Evolutionary conservation across 2,329 filamentous ascomycete species (phyloP).

Genomic region (Apiospora sp.): DNA sequence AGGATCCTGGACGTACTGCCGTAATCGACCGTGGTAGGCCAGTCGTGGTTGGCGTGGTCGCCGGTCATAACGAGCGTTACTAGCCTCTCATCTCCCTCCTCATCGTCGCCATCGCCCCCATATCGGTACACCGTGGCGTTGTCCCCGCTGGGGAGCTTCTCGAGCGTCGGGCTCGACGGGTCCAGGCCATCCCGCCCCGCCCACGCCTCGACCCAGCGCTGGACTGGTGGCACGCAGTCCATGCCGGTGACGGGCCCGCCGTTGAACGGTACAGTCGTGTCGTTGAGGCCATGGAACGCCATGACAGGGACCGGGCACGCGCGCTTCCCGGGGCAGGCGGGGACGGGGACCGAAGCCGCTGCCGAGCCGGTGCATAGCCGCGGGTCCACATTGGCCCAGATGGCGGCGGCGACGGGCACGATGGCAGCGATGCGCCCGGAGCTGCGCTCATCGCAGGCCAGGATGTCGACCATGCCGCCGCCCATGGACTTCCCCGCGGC

Average conservation of each 20-base stretch:
- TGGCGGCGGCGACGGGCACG: constrained; percentile 29
- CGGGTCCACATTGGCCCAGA: constrained; percentile 33
- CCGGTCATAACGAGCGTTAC: constrained; percentile 12
- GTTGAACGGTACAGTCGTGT: constrained; percentile 52
- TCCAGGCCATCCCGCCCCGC: constrained; percentile 33
- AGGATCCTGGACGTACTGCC: constrained; percentile 8
- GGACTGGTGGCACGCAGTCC: constrained; percentile 50
- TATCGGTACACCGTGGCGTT: constrained; percentile 21
- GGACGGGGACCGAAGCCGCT: background rate
- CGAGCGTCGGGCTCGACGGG: background rate
- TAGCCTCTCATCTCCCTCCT: background rate
- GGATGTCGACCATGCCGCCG: constrained; percentile 28
- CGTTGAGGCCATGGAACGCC: constrained; percentile 55
- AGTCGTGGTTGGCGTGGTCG: constrained; percentile 25
- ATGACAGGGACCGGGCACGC: constrained; percentile 42
- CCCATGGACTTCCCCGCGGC: constrained; percentile 30
- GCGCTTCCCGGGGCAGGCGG: constrained; percentile 8
- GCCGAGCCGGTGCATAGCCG: background rate
- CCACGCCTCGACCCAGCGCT: constrained; percentile 46
- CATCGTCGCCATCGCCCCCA: background rate
- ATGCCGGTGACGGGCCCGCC: constrained; percentile 46
- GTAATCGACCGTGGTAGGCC: constrained; percentile 25
- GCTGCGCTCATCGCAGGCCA: constrained; percentile 27
- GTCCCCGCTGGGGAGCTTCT: constrained; percentile 4
- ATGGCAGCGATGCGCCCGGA: constrained; percentile 29